Conservation (phyloP, 495 filamentous ascomycete species). For the Eremomyces bilateralis region DNA sequence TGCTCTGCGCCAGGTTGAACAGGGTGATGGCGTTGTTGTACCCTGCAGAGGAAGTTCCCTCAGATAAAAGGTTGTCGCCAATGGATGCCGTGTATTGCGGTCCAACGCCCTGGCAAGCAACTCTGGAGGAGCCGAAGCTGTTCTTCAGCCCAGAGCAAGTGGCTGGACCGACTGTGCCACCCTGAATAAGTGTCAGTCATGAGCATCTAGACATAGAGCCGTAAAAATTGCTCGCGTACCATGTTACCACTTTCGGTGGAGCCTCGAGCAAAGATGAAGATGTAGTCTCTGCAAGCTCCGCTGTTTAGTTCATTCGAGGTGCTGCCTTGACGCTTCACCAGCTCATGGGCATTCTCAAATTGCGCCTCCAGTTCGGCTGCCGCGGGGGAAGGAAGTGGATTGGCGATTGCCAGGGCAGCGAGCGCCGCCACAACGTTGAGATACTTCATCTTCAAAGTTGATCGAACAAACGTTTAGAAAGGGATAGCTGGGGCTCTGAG, state of each 20-base stretch:
- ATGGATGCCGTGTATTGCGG: slow-evolving; percentile 15
- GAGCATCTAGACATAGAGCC: slow-evolving; percentile 13
- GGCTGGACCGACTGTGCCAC: slow-evolving; percentile 17
- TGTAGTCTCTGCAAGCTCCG: slow-evolving; percentile 17
- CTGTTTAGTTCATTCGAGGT: slow-evolving; percentile 16
- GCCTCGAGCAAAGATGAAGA: slow-evolving; percentile 23
- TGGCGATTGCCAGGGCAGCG: no score
- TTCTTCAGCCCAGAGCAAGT: slow-evolving; percentile 12
- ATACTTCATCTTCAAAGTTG: no score
- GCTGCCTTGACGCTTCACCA: neutral
- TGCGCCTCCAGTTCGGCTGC: no score
- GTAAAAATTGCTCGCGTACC: slow-evolving; percentile 13
- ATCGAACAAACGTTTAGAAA: no score
- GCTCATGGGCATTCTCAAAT: no score
- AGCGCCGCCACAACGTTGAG: no score
- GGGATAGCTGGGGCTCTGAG: no score
- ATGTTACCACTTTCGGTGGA: slow-evolving; percentile 21
- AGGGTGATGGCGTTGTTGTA: slow-evolving; percentile 22
- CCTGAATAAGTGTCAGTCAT: slow-evolving; percentile 4
- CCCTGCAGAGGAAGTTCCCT: slow-evolving; percentile 16
- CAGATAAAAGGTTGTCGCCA: slow-evolving; percentile 12
- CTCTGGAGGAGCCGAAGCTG: slow-evolving; percentile 12
- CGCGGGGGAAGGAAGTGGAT: no score
- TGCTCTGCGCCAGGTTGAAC: slow-evolving; percentile 7
- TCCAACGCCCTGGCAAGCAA: slow-evolving; percentile 24